phyloP scores from a whole-genome alignment of 805 yeast species.

The Suhomyces canberraensis region DNA sequence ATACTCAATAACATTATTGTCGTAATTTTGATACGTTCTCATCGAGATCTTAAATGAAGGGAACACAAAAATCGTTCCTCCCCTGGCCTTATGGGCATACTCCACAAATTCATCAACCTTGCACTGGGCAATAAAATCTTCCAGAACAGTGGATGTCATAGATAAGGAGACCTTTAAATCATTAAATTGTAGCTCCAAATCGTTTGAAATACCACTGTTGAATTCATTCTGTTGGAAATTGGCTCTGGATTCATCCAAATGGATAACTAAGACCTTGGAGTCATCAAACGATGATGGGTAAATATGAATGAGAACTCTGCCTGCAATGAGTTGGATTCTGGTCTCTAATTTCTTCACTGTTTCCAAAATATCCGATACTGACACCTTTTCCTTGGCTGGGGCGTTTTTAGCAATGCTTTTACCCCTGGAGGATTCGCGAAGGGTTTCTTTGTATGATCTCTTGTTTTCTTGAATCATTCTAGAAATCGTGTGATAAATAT shows the following conservation, averaged over 20 bases:
- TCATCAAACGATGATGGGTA: constrained; percentile 85
- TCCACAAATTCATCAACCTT: constrained; percentile 54
- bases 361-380: constrained; percentile 21
- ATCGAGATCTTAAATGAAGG: constrained; percentile 74
- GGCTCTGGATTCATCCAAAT: constrained; percentile 53
- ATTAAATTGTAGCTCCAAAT: constrained; percentile 56
- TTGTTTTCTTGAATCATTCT: constrained; percentile 73
- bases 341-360: constrained; percentile 54
- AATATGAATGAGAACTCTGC: constrained; percentile 55
- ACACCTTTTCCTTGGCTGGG: neutral
- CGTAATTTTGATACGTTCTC: constrained; percentile 65
- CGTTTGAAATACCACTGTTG: constrained; percentile 47
- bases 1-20: constrained; percentile 58
- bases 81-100: constrained; percentile 57
- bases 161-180: constrained; percentile 70
- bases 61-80: constrained; percentile 76
- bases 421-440: constrained; percentile 51
- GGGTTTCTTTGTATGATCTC: constrained; percentile 70
- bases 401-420: constrained; percentile 3
- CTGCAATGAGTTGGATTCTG: constrained; percentile 59
- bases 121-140: constrained; percentile 44
- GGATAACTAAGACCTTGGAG: constrained; percentile 65
- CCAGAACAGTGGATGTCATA: constrained; percentile 48
- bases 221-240: constrained; percentile 49
- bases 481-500: constrained; percentile 65